Evolutionary conservation across 805 yeast genomes (phyloP).

Genomic region (Monosporozyma aquatica): DNA sequence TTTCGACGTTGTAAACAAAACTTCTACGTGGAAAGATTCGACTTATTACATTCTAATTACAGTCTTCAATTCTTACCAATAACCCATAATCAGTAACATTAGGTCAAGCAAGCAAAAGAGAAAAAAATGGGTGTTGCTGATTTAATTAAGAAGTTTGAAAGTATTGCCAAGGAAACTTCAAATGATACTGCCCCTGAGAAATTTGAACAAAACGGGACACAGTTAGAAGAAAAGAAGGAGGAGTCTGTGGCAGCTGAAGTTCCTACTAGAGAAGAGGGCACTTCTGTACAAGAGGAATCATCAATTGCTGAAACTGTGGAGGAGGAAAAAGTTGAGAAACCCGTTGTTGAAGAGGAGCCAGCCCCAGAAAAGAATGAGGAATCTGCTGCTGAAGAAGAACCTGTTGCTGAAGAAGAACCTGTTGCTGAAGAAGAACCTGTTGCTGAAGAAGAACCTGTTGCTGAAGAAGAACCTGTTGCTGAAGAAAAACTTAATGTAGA

Average conservation of each 20-base stretch:
- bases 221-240: not conserved
- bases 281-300: too few species aligned
- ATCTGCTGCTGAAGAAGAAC: not conserved
- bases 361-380: not conserved
- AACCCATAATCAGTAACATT: not conserved
- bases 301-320: not conserved
- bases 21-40: too few species aligned
- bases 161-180: constrained; percentile 13
- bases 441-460: constrained; percentile 4
- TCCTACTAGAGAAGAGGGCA: too few species aligned
- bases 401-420: constrained; percentile 5
- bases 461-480: constrained; percentile 3
- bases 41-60: not conserved
- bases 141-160: constrained; percentile 31
- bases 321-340: not conserved
- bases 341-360: not conserved
- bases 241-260: too few species aligned
- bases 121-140: constrained; percentile 32
- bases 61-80: not conserved
- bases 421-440: constrained; percentile 8
- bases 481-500: constrained; percentile 4
- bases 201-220: not conserved
- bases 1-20: too few species aligned
- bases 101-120: too few species aligned
- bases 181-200: constrained; percentile 1